These are phyloP conservation scores for Tylopilus intermedius DNA, from an alignment of 768 basidiomycete genomes.

Conservation along the genomic window DNA sequence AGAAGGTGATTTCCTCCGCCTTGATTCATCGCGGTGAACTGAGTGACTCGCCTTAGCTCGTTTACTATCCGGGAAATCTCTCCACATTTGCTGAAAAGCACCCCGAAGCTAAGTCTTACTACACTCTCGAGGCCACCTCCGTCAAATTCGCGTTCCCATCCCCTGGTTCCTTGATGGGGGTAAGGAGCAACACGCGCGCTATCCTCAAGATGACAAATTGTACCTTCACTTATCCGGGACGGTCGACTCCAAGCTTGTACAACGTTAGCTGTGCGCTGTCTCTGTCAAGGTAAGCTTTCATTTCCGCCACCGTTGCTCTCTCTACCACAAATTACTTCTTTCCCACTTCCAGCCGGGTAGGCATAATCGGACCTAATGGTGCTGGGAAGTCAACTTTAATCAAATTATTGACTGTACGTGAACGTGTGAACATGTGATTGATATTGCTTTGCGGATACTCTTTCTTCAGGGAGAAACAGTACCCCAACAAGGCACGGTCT, in stretches of 20 bases:
- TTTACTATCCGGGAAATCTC: conserved; percentile 91
- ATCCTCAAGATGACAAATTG: conserved; percentile 90
- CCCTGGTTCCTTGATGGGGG: conserved; percentile 95
- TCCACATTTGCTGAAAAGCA: conserved; percentile 84
- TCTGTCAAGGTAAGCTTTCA: conserved; percentile 67
- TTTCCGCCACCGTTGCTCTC: conserved; percentile 20
- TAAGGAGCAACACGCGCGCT: conserved; percentile 90
- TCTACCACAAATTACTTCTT: conserved; percentile 15
- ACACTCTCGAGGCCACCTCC: conserved; percentile 88
- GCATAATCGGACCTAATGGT: conserved; percentile 89
- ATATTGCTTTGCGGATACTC: conserved; percentile 9
- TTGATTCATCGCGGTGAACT: conserved; percentile 15
- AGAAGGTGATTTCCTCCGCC: conserved; percentile 54
- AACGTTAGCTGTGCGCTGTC: conserved; percentile 90
- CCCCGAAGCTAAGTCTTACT: conserved; percentile 94
- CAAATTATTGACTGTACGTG: conserved; percentile 79
- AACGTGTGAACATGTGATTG: conserved; percentile 2
- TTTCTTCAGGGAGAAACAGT: conserved; percentile 72
- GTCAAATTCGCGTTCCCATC: conserved; percentile 95
- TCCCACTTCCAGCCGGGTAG: conserved; percentile 64
- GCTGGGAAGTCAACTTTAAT: conserved; percentile 95
- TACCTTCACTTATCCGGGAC: conserved; percentile 92
- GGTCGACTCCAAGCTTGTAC: conserved; percentile 70
- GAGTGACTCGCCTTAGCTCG: conserved; percentile 50
- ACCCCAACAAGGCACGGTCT: conserved; percentile 87